These are phyloP conservation scores for Cladosporium sp. DNA, from an alignment of 2,329 filamentous ascomycete genomes.

Conservation along the genomic window DNA sequence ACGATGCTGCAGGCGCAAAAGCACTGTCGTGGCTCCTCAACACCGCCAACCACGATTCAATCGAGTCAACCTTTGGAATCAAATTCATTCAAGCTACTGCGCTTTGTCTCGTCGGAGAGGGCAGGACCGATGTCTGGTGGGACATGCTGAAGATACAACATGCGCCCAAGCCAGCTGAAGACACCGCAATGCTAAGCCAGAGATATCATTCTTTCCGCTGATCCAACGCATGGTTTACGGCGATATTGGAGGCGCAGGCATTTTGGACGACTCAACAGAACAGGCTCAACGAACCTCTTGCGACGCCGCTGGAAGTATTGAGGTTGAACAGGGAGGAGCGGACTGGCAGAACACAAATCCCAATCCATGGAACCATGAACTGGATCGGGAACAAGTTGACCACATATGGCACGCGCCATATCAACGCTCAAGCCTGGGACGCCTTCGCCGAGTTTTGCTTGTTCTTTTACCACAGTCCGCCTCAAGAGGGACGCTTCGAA, in stretches of 20 bases:
- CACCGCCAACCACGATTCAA: background rate
- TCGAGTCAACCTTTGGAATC: background rate
- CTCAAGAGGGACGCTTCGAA: background rate
- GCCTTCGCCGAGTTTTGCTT: background rate
- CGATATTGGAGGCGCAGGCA: background rate
- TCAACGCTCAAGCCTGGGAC: background rate
- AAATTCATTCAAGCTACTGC: background rate
- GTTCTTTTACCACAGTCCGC: background rate
- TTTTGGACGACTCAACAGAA: background rate
- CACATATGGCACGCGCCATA: background rate
- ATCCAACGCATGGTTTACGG: background rate
- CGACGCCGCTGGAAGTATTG: background rate
- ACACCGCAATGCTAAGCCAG: background rate
- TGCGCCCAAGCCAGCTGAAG: background rate
- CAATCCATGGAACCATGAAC: background rate
- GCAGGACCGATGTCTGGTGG: background rate
- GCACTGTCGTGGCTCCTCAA: background rate
- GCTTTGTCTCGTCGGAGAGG: background rate
- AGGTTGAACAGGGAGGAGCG: background rate
- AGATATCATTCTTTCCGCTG: background rate
- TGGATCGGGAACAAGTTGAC: background rate
- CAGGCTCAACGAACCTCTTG: background rate
- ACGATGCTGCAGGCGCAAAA: background rate
- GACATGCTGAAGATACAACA: background rate
- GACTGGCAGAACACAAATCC: background rate